phyloP scores from a whole-genome alignment of 2,329 filamentous ascomycete genomes.

The Apiospora rasikravindrae region DNA sequence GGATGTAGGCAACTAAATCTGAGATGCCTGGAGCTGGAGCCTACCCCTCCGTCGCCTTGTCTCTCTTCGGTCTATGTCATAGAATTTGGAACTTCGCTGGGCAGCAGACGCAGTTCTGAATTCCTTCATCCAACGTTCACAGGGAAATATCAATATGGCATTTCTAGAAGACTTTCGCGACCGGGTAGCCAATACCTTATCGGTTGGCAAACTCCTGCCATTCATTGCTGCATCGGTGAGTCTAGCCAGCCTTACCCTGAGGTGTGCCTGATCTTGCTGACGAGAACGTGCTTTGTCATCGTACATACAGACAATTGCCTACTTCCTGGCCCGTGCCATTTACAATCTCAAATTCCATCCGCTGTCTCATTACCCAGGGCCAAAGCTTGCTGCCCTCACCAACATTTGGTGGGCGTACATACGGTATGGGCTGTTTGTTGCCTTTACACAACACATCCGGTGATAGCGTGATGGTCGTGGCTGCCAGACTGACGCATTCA shows the following conservation, averaged over 20 bases:
- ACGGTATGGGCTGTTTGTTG: conserved; percentile 19
- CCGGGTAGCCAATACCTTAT: neutral
- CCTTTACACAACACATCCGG: neutral
- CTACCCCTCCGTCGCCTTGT: no score
- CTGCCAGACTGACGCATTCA: neutral
- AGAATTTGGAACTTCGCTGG: no score
- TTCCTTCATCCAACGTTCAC: neutral
- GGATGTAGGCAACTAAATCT: no score
- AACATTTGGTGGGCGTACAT: conserved; percentile 27
- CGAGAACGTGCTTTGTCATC: no score
- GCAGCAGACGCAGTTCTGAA: no score
- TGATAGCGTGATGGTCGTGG: neutral
- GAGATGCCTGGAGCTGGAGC: no score
- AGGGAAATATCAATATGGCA: neutral
- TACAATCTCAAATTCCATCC: conserved; percentile 32
- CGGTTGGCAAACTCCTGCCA: neutral
- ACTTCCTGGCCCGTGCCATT: conserved; percentile 18
- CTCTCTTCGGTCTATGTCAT: no score
- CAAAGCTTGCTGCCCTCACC: conserved; percentile 27
- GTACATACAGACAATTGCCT: conserved; percentile 7
- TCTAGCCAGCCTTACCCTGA: neutral
- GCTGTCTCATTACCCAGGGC: conserved; percentile 30
- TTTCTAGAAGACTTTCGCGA: neutral
- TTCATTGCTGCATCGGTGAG: neutral
- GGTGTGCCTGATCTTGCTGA: neutral